These are phyloP conservation scores for Boletus reticulatus DNA, from an alignment of 768 basidiomycete species.

Conservation along the genomic window DNA sequence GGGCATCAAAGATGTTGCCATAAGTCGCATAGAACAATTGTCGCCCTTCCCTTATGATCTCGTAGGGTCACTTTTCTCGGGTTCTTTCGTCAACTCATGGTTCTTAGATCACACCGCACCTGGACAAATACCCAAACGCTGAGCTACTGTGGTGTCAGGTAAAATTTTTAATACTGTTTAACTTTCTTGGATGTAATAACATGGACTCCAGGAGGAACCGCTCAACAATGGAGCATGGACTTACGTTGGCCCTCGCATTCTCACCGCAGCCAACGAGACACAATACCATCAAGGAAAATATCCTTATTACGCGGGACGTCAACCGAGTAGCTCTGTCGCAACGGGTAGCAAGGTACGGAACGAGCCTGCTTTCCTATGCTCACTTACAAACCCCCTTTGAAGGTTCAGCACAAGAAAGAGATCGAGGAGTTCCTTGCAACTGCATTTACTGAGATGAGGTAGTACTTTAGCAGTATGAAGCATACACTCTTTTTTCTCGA, in stretches of 20 bases:
- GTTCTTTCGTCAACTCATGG: constrained; percentile 2
- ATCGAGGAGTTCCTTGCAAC: constrained; percentile 68
- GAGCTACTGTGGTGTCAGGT: constrained; percentile 91
- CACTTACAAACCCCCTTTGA: neutral
- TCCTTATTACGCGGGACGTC: constrained; percentile 88
- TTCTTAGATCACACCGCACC: constrained; percentile 78
- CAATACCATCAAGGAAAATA: constrained; percentile 90
- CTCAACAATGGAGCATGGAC: constrained; percentile 98
- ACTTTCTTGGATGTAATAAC: neutral
- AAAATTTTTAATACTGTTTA: neutral
- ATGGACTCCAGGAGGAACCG: constrained; percentile 71
- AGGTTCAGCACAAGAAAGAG: constrained; percentile 89
- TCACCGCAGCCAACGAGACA: constrained; percentile 90
- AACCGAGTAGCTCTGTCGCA: constrained; percentile 88
- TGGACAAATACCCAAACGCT: constrained; percentile 96
- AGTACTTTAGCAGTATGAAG: neutral
- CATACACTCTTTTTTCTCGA: neutral
- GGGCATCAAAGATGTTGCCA: constrained; percentile 90
- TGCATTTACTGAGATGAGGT: constrained; percentile 46
- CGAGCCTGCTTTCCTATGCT: neutral
- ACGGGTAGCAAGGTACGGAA: constrained; percentile 80
- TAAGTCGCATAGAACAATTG: constrained; percentile 92
- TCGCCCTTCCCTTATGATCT: constrained; percentile 98
- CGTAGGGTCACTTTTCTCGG: constrained; percentile 41
- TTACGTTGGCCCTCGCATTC: constrained; percentile 89